Evolutionary conservation across 2,329 filamentous ascomycete species (phyloP), one percentile per base, ranked within the genome.

Genomic region (Corynespora cassiicola): DNA sequence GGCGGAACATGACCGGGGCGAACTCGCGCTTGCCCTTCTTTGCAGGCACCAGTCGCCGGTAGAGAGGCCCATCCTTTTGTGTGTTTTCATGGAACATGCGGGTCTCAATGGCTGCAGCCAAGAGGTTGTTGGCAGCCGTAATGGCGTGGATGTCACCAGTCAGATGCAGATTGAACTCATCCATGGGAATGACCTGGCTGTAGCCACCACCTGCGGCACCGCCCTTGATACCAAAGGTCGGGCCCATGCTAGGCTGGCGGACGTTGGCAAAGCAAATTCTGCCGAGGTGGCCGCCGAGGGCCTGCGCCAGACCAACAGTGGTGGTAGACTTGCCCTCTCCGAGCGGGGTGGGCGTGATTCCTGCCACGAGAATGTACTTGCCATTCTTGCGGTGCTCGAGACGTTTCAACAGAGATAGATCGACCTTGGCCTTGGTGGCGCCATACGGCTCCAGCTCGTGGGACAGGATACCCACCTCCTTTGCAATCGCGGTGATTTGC

Each of bases 171-270:
- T 99, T 99, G 78, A 99, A 99, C 71, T 99, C 94, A 60, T 99
- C 94, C 94, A 99, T 99, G 42, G 94, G 94, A 59, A 99, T 97
- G 63, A 99, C 94, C 70, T 99, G 94, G 69, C 90, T 96, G 81
- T 97, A 99, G 24, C 94, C 94, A 69, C 94, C 94, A 61, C 94
- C 94, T 39, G 94, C 94, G 43, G 94, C 94, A 61, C 94, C 94
- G 48, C 94, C 94, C 79, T 99, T 99, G 79, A 99, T 97, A 61
- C 94, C 94, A 68, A 99, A 99, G 0, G 94, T 99, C 39, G 94
- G 94, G 4, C 94, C 94, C 75, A 97, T 94, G 59, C 90, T 96
- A 33, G 94, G 94, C 68, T 99, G 94, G 45, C 94, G 85, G 33
- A 99, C 94, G 66, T 99, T 97, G 71, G 94, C 94, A 69, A 99